Evolutionary conservation across 352 stramenopile species (phyloP).

Genomic region (Thalassiosira gravida): DNA sequence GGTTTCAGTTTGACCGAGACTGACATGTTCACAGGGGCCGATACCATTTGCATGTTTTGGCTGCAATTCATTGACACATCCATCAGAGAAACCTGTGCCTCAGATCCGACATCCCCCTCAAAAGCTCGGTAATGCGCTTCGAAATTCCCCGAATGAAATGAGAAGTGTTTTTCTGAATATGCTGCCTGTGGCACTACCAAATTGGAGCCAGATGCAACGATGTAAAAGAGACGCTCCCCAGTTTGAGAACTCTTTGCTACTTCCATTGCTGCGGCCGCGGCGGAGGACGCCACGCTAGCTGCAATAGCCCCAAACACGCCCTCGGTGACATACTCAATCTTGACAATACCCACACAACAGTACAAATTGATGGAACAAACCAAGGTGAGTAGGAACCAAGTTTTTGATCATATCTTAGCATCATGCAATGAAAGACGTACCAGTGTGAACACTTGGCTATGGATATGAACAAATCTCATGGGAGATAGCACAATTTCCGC

Average conservation of each 20-base stretch:
- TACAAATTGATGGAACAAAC: neutral
- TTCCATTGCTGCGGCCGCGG: slow-evolving; percentile 75
- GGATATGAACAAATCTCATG: slow-evolving; percentile 83
- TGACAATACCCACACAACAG: too few species aligned
- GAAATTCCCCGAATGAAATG: slow-evolving; percentile 67
- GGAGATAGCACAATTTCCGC: slow-evolving; percentile 76
- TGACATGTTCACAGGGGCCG: slow-evolving; percentile 68
- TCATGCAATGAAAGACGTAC: too few species aligned
- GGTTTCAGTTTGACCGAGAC: slow-evolving; percentile 70
- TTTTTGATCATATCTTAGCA: neutral
- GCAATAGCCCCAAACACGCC: slow-evolving; percentile 81
- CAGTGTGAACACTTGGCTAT: slow-evolving; percentile 77
- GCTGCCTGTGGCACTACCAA: slow-evolving; percentile 79
- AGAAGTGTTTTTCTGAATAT: slow-evolving; percentile 70
- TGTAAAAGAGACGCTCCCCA: slow-evolving; percentile 72
- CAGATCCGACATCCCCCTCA: slow-evolving; percentile 62
- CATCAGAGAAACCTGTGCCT: slow-evolving; percentile 64
- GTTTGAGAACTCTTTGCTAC: slow-evolving; percentile 63
- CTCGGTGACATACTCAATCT: slow-evolving; percentile 71
- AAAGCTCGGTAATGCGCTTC: slow-evolving; percentile 71
- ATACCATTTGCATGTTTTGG: slow-evolving; percentile 63
- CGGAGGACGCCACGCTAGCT: slow-evolving; percentile 72
- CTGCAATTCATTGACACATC: slow-evolving; percentile 72
- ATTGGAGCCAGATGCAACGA: slow-evolving; percentile 79
- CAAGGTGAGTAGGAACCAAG: neutral